phyloP scores from a whole-genome alignment of 257 asterid species.

The Solanum tarapatanum region DNA sequence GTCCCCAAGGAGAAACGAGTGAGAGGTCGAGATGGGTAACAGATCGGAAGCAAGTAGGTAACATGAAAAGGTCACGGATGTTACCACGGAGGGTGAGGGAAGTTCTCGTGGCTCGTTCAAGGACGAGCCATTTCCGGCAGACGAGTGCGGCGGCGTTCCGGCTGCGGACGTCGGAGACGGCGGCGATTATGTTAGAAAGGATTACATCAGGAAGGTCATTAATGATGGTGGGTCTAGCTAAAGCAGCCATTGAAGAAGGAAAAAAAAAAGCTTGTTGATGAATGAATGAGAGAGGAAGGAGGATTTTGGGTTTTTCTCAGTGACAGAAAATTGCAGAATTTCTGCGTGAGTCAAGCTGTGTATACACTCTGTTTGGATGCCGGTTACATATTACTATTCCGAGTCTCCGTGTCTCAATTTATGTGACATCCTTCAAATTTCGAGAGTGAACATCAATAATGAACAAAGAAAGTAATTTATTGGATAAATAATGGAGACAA shows the following conservation, averaged over 20 bases:
- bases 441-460: rapidly evolving
- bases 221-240: constrained; percentile 16
- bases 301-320: neutral
- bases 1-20: constrained; percentile 82
- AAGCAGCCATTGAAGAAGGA: neutral
- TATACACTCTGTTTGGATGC: neutral
- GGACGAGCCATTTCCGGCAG: constrained; percentile 49
- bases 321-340: neutral
- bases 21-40: constrained; percentile 69
- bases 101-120: constrained; percentile 70
- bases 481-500: no score
- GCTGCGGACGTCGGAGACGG: constrained; percentile 52
- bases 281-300: neutral
- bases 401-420: no score
- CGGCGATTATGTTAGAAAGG: constrained; percentile 57
- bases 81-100: constrained; percentile 74
- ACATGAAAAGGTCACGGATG: constrained; percentile 44
- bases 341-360: neutral
- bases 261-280: neutral
- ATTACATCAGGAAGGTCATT: constrained; percentile 69
- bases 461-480: neutral
- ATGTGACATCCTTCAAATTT: no score
- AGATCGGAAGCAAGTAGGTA: constrained; percentile 60
- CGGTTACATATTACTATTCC: neutral
- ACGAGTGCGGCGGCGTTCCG: constrained; percentile 71